A percentile compares a stretch with the other conserved stretches of the same genome.
These are phyloP conservation scores for Lecanicillium sp. DNA, from an alignment of 2,329 filamentous ascomycete genomes.

Conservation along the genomic window DNA sequence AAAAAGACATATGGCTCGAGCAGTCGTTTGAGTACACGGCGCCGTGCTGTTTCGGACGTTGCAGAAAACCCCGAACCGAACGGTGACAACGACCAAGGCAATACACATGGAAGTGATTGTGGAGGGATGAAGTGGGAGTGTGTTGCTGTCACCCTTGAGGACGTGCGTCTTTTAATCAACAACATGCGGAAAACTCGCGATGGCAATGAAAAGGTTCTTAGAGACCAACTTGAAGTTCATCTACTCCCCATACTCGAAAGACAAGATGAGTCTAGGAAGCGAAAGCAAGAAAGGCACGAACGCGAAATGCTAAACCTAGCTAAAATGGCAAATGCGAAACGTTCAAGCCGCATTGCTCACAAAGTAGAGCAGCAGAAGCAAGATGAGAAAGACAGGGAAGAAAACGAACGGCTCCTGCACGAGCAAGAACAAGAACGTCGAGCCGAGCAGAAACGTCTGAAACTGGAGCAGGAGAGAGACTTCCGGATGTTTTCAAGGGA, in stretches of 20 bases:
- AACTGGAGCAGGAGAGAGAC: constrained; percentile 65
- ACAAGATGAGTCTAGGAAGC: constrained; percentile 64
- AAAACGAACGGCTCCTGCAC: constrained; percentile 37
- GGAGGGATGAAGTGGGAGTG: constrained; percentile 86
- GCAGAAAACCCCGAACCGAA: constrained; percentile 24
- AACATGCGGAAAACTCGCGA: constrained; percentile 70
- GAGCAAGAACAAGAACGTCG: constrained; percentile 61
- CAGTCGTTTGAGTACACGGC: constrained; percentile 65
- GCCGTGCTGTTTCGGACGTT: constrained; percentile 41
- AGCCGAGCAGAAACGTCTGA: constrained; percentile 51
- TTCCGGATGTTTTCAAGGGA: constrained; percentile 76
- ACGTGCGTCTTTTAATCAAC: constrained; percentile 65
- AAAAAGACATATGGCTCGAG: constrained; percentile 43
- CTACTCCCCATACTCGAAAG: constrained; percentile 80
- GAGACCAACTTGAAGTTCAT: constrained; percentile 63
- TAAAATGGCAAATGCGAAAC: constrained; percentile 86
- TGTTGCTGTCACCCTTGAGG: constrained; percentile 69
- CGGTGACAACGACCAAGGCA: constrained; percentile 22
- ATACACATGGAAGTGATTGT: constrained; percentile 51
- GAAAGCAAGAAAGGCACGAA: constrained; percentile 58
- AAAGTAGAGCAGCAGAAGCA: constrained; percentile 72
- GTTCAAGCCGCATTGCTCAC: constrained; percentile 80
- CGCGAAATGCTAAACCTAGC: constrained; percentile 74
- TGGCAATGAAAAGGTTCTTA: constrained; percentile 73
- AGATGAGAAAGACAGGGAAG: constrained; percentile 63